Percentiles rank a stretch among this genome's conserved stretches.
Conservation (phyloP, 179 eudicot species). For the Corrigiola litoralis region DNA sequence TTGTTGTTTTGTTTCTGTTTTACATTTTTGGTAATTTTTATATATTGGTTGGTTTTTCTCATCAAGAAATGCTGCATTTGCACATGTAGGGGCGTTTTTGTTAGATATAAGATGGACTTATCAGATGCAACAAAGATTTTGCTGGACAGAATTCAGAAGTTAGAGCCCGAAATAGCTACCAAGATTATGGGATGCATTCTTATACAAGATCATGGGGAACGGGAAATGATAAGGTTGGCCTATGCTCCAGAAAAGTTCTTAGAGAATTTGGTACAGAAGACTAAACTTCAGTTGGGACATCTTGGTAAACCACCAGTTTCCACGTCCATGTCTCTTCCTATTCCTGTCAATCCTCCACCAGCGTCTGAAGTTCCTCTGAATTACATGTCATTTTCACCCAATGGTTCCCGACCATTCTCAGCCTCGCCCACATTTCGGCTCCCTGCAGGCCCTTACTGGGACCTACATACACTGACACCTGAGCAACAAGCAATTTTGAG, state of each 20-base stretch:
- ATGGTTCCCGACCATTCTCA: slow-evolving; percentile 29
- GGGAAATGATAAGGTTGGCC: slow-evolving; percentile 63
- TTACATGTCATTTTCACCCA: slow-evolving; percentile 32
- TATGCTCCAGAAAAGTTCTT: slow-evolving; percentile 54
- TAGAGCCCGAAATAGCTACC: slow-evolving; percentile 54
- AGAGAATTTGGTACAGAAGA: slow-evolving; percentile 34
- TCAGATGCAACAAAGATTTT: slow-evolving; percentile 48
- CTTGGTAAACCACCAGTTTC: slow-evolving; percentile 29
- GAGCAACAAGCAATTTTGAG: slow-evolving; percentile 31
- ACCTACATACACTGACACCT: slow-evolving; percentile 16
- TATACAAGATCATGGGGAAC: slow-evolving; percentile 36
- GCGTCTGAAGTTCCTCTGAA: slow-evolving; percentile 35
- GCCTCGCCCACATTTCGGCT: slow-evolving; percentile 26
- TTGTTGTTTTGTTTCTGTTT: neutral
- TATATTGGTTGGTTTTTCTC: neutral
- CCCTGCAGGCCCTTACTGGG: slow-evolving; percentile 30
- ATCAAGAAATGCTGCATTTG: slow-evolving; percentile 6
- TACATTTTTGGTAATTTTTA: neutral
- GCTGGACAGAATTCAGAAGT: slow-evolving; percentile 37
- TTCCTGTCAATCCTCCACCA: slow-evolving; percentile 21
- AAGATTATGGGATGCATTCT: slow-evolving; percentile 59
- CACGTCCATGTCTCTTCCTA: slow-evolving; percentile 23
- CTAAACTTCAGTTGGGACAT: slow-evolving; percentile 34
- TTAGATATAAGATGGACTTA: slow-evolving; percentile 47
- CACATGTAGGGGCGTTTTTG: slow-evolving; percentile 16